Percentiles rank a stretch among this genome's conserved stretches.
phyloP scores from a whole-genome alignment of 1,284 basidiomycete species.

The Retiboletus fuscus region DNA sequence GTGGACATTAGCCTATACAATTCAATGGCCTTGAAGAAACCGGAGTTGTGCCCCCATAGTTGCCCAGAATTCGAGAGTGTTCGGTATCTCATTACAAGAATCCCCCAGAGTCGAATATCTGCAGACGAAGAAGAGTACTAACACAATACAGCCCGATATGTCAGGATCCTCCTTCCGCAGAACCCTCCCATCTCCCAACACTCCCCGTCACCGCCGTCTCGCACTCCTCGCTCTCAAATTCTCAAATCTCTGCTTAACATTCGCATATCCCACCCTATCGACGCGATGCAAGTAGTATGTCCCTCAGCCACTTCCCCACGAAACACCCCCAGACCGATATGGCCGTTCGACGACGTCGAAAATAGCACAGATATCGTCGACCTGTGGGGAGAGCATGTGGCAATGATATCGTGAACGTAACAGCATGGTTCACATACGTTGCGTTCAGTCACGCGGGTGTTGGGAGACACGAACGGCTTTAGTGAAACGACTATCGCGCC shows the following conservation, averaged over 20 bases:
- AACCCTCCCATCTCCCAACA: background rate
- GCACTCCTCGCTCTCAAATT: slow-evolving; percentile 51
- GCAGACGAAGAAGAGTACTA: slow-evolving; percentile 17
- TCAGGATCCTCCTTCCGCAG: background rate
- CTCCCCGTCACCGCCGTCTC: slow-evolving; percentile 37
- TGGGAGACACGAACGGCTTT: slow-evolving; percentile 73
- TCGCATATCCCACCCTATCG: slow-evolving; percentile 74
- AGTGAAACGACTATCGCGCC: slow-evolving; percentile 83
- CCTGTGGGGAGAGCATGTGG: slow-evolving; percentile 48
- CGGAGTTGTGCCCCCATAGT: too few relatives aligned
- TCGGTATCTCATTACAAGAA: slow-evolving; percentile 11
- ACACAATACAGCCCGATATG: slow-evolving; percentile 6
- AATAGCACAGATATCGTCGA: slow-evolving; percentile 80
- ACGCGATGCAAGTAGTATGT: slow-evolving; percentile 80
- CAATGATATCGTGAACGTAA: slow-evolving; percentile 15
- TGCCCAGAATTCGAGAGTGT: background rate
- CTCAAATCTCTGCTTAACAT: slow-evolving; percentile 66
- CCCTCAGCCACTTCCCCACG: slow-evolving; percentile 77
- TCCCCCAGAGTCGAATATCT: slow-evolving; percentile 9
- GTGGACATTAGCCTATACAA: background rate
- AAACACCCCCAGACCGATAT: slow-evolving; percentile 79
- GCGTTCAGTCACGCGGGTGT: slow-evolving; percentile 76
- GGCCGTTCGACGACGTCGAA: slow-evolving; percentile 75
- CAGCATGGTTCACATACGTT: slow-evolving; percentile 62
- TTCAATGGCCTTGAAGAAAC: background rate